Conservation (phyloP, 2,329 filamentous ascomycete genomes). For the Trichoderma sp. region DNA sequence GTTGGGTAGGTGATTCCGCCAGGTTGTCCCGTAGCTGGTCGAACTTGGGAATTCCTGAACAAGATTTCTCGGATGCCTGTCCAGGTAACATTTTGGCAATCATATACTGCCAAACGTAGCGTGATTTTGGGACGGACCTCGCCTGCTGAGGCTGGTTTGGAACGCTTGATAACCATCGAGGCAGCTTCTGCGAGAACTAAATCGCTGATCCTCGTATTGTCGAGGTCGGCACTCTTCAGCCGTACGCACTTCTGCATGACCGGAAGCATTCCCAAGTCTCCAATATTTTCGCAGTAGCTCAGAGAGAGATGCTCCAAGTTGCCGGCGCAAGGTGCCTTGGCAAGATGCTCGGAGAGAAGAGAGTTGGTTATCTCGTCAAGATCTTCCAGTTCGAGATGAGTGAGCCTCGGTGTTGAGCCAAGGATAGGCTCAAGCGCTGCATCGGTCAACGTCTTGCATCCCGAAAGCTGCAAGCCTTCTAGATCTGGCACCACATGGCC, state of each 20-base stretch:
- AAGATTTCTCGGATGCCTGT: constrained; percentile 84
- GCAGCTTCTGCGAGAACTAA: constrained; percentile 82
- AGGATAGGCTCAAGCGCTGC: constrained; percentile 69
- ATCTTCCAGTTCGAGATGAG: constrained; percentile 88
- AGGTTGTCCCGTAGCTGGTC: constrained; percentile 44
- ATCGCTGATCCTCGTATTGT: constrained; percentile 90
- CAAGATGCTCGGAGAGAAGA: constrained; percentile 67
- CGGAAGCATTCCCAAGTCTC: constrained; percentile 79
- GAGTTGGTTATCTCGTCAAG: constrained; percentile 73
- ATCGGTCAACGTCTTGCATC: constrained; percentile 73
- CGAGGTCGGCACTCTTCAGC: constrained; percentile 74
- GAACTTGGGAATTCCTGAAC: constrained; percentile 75
- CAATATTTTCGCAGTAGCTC: constrained; percentile 83
- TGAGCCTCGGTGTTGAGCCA: constrained; percentile 71
- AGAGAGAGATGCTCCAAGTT: constrained; percentile 77
- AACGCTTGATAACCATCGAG: constrained; percentile 68
- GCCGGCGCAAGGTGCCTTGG: constrained; percentile 70
- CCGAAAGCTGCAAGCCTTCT: constrained; percentile 79
- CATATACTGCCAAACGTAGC: constrained; percentile 78
- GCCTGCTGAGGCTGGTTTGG: constrained; percentile 40
- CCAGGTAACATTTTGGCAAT: constrained; percentile 92
- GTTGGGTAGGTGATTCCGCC: constrained; percentile 59
- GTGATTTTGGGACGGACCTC: constrained; percentile 53
- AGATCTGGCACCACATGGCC: constrained; percentile 73
- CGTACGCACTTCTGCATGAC: constrained; percentile 71